These are phyloP conservation scores for Pleurotus platypus DNA, from an alignment of 768 basidiomycete species.

Conservation along the genomic window DNA sequence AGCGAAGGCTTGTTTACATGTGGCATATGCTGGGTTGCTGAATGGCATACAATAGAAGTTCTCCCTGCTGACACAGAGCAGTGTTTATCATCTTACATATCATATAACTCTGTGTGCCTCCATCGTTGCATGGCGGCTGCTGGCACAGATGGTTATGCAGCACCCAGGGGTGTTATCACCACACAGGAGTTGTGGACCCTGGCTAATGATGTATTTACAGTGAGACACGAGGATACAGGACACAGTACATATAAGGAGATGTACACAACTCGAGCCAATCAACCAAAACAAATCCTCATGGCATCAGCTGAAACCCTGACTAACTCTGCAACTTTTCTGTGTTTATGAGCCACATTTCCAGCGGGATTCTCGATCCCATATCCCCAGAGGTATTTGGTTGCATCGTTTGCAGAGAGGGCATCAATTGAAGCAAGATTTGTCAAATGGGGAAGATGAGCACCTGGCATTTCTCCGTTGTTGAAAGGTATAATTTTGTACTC, in stretches of 20 bases:
- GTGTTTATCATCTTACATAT: too few species aligned
- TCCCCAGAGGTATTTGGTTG: not conserved
- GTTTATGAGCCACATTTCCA: not conserved
- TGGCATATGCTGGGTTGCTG: too few species aligned
- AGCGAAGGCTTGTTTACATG: too few species aligned
- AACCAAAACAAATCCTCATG: not conserved
- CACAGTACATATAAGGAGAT: not conserved
- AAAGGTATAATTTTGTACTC: not conserved
- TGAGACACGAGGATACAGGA: too few species aligned
- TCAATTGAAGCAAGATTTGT: not conserved
- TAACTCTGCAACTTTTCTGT: not conserved
- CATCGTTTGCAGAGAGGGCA: not conserved
- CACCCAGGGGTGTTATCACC: too few species aligned
- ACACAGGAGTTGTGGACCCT: too few species aligned
- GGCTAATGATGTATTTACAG: too few species aligned
- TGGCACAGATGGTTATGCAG: too few species aligned
- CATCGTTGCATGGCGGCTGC: too few species aligned
- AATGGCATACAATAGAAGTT: too few species aligned
- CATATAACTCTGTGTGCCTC: too few species aligned
- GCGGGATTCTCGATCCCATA: not conserved
- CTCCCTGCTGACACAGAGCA: too few species aligned
- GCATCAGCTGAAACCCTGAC: not conserved
- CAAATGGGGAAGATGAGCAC: not conserved
- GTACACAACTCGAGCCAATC: not conserved
- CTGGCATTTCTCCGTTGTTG: not conserved